These are phyloP conservation scores for Solanum chacoense DNA, from an alignment of 305 asterid species.

Conservation along the genomic window DNA sequence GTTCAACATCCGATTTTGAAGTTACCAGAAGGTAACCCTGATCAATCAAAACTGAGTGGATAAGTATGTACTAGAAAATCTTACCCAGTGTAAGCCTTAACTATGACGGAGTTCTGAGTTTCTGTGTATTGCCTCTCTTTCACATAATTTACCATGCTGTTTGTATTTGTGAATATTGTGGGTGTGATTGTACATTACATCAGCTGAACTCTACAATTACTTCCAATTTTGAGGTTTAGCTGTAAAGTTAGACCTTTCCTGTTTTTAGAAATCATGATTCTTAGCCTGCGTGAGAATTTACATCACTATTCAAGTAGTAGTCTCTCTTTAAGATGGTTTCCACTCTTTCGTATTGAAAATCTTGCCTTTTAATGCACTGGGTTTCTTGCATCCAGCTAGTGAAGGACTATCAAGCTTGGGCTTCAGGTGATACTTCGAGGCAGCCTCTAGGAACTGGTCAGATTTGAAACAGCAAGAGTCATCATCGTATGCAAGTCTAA, in stretches of 20 bases:
- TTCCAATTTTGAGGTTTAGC: background rate
- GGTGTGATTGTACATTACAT: background rate
- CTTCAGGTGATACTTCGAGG: constrained; percentile 79
- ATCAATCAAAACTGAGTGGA: background rate
- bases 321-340: background rate
- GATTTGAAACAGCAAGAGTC: constrained; percentile 29
- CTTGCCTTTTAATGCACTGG: background rate
- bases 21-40: background rate
- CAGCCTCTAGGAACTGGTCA: constrained; percentile 86
- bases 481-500: background rate
- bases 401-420: constrained; percentile 90
- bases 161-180: background rate
- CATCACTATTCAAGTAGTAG: background rate
- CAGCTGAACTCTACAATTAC: background rate
- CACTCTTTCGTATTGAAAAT: background rate
- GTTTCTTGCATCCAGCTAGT: constrained; percentile 36
- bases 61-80: background rate
- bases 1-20: background rate
- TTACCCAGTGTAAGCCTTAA: background rate
- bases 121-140: background rate
- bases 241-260: background rate
- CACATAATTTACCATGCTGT: background rate
- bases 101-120: background rate
- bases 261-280: background rate
- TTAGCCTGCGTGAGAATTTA: background rate